A percentile compares a stretch with the other conserved stretches of the same genome.
phyloP scores from a whole-genome alignment of 257 asterid genomes.

The Coffea eugenioides region DNA sequence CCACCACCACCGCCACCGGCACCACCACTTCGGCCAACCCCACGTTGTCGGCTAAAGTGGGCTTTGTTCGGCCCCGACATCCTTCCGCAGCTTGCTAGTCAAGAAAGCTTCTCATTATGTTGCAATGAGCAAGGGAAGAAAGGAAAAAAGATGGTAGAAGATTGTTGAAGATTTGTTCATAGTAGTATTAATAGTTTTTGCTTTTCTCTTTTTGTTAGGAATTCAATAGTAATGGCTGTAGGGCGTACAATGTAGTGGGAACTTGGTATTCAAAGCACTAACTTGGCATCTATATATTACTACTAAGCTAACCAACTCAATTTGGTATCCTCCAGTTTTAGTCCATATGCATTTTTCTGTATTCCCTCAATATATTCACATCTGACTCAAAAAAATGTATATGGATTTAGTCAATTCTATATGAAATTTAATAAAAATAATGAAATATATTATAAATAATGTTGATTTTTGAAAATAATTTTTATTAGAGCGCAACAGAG shows the following conservation, averaged over 20 bases:
- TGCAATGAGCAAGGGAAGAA: background rate
- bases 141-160: background rate
- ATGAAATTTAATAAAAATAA: no score
- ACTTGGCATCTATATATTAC: background rate
- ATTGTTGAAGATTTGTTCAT: background rate
- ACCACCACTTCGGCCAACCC: conserved; percentile 16
- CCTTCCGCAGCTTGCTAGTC: conserved; percentile 39
- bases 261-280: background rate
- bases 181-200: background rate
- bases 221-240: background rate
- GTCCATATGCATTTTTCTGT: no score
- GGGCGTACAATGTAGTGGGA: background rate
- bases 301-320: background rate
- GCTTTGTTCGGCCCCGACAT: conserved; percentile 28
- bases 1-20: background rate
- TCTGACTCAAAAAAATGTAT: no score
- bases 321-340: background rate
- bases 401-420: no score
- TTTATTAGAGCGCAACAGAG: no score
- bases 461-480: no score
- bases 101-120: conserved; percentile 11
- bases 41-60: conserved; percentile 27
- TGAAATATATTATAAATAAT: no score
- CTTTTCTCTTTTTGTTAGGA: background rate
- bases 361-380: no score